Evolutionary conservation across 257 asterid genomes (phyloP).

Genomic region (Verbascum thapsus): DNA sequence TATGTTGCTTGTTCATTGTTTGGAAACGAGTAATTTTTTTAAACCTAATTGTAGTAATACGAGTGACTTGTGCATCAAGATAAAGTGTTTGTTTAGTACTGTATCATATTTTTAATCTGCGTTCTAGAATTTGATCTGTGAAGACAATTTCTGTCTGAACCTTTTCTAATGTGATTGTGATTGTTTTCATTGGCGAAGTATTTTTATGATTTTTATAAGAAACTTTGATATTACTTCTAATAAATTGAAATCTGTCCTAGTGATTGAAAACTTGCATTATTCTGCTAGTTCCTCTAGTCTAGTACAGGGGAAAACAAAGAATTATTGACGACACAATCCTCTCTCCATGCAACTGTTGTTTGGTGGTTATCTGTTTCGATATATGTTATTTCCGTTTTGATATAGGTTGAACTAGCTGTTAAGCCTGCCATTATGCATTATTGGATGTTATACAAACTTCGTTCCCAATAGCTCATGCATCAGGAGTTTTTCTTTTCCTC

Average conservation of each 20-base stretch:
- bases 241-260: neutral
- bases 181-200: neutral
- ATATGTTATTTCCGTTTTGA: no score
- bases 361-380: neutral
- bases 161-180: neutral
- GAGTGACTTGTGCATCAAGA: constrained; percentile 6
- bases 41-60: constrained; percentile 13
- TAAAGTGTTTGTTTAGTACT: neutral
- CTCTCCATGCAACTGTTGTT: neutral
- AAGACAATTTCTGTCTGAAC: neutral
- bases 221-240: neutral
- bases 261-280: neutral
- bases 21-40: neutral
- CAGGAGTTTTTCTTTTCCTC: neutral
- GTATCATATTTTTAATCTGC: neutral
- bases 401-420: neutral
- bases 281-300: no score
- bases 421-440: neutral
- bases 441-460: neutral
- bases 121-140: constrained; percentile 19
- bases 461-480: neutral
- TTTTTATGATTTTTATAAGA: neutral
- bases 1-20: constrained; percentile 1
- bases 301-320: neutral
- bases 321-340: neutral